Base-by-base conservation (phyloP, 768 basidiomycete genomes). In the Neoboletus magnificus region DNA sequence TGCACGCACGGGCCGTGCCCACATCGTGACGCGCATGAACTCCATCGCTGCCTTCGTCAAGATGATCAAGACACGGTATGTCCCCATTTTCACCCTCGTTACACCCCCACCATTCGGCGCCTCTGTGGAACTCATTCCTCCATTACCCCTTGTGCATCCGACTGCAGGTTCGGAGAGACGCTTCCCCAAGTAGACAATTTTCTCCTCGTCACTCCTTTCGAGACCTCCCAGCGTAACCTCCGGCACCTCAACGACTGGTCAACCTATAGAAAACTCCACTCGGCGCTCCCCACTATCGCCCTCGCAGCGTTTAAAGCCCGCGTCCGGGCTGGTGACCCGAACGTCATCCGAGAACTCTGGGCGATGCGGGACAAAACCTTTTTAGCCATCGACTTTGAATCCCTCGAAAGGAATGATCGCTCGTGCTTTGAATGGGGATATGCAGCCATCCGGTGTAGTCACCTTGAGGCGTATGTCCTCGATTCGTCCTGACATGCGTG, bases 401-500 rank as follows among this genome's bases (percentile, higher is more conserved):
- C 82, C 77, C 84, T 80, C 35, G 91, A 92, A 64, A 79, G 85
- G 52, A 89, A 88, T 62, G 76, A 82, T 50, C 81, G 82, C 50
- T 80, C 81, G 44, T 82, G 83, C 58, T 66, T 90, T 45, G 91
- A 91, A 69, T 92, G 86, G 83, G 90, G 90, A 1, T 92, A 92
- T 72, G 86, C 91, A 29, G 87, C 87, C 12, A 79, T 90, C 43
- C 76, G 89, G 27, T 90, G 87, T 62, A 82, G 81, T 0, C 83
- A 86, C 73, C 71, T 93, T 37, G 80, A 86, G 54, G 77, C 80
- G 87, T 90, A 65, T 68, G 87, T 78, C 18, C 13, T 43, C 37
- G 5, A 29, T 12, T 57, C 7, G 9, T 37, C 36, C 23, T 29
- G 11, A 50, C n/a, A 20, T 25, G 36, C 58, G 35, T 45, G 25